Evolutionary conservation across 441 rosid species (phyloP), one percentile per base, ranked within the genome.

Genomic region (Syzygium syzygioides): DNA sequence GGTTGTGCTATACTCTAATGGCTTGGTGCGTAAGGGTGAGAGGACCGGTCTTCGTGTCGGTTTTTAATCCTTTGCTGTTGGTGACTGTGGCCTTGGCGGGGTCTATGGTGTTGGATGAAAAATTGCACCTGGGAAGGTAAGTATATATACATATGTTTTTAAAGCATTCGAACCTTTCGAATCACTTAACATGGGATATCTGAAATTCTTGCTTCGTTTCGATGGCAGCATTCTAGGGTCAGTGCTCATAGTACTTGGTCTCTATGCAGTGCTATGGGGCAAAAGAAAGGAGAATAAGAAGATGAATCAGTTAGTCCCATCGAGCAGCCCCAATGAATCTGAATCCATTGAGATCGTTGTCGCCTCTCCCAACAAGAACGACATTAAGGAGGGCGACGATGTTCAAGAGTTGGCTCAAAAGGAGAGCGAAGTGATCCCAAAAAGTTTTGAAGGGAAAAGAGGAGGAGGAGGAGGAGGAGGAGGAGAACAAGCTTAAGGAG

Each of bases 11-110:
- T 6, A 52, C 85, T 25, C 66, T 89, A 2, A 86, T 92, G 4
- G 28, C 90, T 1, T 92, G 92, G 93, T 89, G 93, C 52, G 89
- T 92, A 66, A 87, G 90, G 52, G 85, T 89, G 90, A 86, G 62
- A 55, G 92, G 93, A 26, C 92, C 93, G 6, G 34, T 92, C 19
- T 92, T 88, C 3, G 93, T 88, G 28, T 89, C 93, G 25, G n/a
- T 80, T n/a, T 92, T 92, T 84, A 90, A 66, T 86, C 92, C 93
- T 15, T 52, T 92, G 1, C 86, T 88, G 88, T 66, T 88, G 5
- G 86, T 92, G 14, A 79, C 85, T 4, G 89, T 89, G 55, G 91
- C 89, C 53, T 26, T 92, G 26, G 89, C 79, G 7, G 90, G 89
- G 17, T 88, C 93, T 13, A 34, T 90, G 68, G 18, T 89, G 15